Evolutionary conservation across 2,329 filamentous ascomycete species (phyloP).

Genomic region (Grosmannia serpens): DNA sequence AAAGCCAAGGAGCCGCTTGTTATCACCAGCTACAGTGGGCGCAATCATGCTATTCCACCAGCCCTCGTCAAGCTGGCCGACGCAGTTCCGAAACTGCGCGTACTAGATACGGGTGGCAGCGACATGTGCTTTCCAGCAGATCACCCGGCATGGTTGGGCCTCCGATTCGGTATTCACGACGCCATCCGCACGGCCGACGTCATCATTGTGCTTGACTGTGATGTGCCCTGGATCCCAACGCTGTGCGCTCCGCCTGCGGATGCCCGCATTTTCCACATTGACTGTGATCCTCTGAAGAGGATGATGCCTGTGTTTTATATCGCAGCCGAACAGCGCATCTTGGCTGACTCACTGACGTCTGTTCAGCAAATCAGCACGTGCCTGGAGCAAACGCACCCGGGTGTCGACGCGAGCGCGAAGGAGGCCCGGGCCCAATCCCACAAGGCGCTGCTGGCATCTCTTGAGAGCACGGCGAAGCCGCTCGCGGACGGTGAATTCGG

Average conservation of each 20-base stretch:
- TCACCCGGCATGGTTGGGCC: constrained; percentile 56
- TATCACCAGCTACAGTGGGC: constrained; percentile 59
- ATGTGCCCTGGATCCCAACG: constrained; percentile 90
- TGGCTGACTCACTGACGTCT: constrained; percentile 51
- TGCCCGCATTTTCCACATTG: constrained; percentile 50
- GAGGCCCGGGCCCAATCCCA: constrained; percentile 46
- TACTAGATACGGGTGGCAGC: constrained; percentile 65
- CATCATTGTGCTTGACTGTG: constrained; percentile 77
- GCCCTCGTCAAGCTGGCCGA: constrained; percentile 57
- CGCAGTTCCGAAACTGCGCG: constrained; percentile 54
- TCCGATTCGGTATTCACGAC: constrained; percentile 64
- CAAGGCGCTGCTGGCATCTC: constrained; percentile 43
- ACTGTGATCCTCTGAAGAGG: constrained; percentile 56
- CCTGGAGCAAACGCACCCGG: constrained; percentile 35
- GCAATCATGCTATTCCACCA: constrained; percentile 51
- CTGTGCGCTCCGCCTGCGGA: constrained; percentile 44
- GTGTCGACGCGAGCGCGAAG: constrained; percentile 28
- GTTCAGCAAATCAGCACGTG: constrained; percentile 58
- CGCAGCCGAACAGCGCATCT: constrained; percentile 51
- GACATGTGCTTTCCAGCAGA: constrained; percentile 72
- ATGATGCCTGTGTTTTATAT: constrained; percentile 67
- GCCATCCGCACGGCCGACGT: constrained; percentile 67
- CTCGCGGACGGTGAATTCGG: constrained; percentile 51
- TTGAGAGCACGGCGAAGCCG: constrained; percentile 42
- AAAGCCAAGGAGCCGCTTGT: constrained; percentile 55